phyloP scores from a whole-genome alignment of 2,329 filamentous ascomycete species.

The Fusarium sp. region DNA sequence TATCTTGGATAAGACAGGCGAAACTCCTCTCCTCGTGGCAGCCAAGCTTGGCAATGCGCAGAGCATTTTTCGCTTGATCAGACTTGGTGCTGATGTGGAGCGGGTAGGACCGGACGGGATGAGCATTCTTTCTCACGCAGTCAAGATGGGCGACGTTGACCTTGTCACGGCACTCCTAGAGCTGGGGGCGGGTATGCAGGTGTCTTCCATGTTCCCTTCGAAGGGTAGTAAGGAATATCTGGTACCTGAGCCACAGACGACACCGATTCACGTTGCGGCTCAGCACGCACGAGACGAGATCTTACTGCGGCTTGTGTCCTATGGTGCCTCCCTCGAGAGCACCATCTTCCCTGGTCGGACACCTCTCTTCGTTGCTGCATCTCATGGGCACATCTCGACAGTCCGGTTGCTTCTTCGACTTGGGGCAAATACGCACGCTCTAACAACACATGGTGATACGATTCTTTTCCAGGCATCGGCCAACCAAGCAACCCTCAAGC shows the following conservation, averaged over 20 bases:
- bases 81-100: conserved; percentile 40
- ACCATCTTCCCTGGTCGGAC: conserved; percentile 43
- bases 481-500: conserved; percentile 40
- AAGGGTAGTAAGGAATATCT: conserved; percentile 31
- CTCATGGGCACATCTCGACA: conserved; percentile 41
- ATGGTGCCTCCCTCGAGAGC: conserved; percentile 38
- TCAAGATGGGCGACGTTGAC: conserved; percentile 37
- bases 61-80: conserved; percentile 37
- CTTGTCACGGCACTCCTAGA: conserved; percentile 38
- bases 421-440: conserved; percentile 36
- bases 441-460: conserved; percentile 42
- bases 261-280: conserved; percentile 40
- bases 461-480: conserved; percentile 41
- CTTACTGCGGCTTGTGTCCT: conserved; percentile 37
- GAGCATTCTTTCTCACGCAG: conserved; percentile 43
- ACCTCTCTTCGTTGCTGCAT: conserved; percentile 38
- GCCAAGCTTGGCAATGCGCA: conserved; percentile 41
- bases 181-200: conserved; percentile 34
- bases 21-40: conserved; percentile 42
- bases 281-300: conserved; percentile 42
- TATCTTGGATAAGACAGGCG: conserved; percentile 34
- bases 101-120: conserved; percentile 41
- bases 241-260: conserved; percentile 40
- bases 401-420: conserved; percentile 40
- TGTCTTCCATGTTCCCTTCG: conserved; percentile 1